A percentile compares a stretch with the other conserved stretches of the same genome.
Conservation (phyloP, 345 rosid genomes). For the Sonneratia alba region DNA sequence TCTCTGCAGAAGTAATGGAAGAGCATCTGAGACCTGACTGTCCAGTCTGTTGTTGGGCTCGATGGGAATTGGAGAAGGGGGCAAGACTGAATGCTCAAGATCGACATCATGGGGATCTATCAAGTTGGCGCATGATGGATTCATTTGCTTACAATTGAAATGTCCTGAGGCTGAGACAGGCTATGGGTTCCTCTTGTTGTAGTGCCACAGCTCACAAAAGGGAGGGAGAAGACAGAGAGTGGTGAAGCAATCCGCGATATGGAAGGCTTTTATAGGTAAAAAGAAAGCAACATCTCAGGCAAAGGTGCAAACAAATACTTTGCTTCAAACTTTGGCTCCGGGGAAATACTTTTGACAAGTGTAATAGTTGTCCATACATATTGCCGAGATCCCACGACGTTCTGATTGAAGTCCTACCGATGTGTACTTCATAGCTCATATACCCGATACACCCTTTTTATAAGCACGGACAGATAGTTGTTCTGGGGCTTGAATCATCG, state of each 20-base stretch:
- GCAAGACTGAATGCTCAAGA: neutral
- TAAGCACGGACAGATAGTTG: too few species aligned
- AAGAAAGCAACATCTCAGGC: neutral
- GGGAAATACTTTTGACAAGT: neutral
- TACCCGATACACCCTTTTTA: too few species aligned
- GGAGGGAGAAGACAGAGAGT: neutral
- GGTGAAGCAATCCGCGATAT: constrained; percentile 7
- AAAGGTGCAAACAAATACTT: neutral
- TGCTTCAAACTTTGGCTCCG: constrained; percentile 8
- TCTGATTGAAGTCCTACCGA: too few species aligned
- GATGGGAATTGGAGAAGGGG: neutral
- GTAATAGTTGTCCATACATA: neutral
- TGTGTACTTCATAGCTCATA: too few species aligned
- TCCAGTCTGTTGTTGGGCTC: neutral
- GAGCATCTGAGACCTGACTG: constrained; percentile 14
- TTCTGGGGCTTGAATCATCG: too few species aligned
- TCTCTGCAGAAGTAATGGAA: constrained; percentile 5
- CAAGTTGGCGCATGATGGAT: neutral
- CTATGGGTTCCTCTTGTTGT: neutral
- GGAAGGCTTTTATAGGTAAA: constrained; percentile 10
- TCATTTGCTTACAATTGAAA: constrained; percentile 1
- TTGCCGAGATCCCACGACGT: too few species aligned
- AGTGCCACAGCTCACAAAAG: neutral
- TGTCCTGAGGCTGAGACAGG: neutral
- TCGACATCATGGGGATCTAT: neutral